These are phyloP conservation scores for Conringia planisiliqua DNA, from an alignment of 345 rosid genomes.

Conservation along the genomic window DNA sequence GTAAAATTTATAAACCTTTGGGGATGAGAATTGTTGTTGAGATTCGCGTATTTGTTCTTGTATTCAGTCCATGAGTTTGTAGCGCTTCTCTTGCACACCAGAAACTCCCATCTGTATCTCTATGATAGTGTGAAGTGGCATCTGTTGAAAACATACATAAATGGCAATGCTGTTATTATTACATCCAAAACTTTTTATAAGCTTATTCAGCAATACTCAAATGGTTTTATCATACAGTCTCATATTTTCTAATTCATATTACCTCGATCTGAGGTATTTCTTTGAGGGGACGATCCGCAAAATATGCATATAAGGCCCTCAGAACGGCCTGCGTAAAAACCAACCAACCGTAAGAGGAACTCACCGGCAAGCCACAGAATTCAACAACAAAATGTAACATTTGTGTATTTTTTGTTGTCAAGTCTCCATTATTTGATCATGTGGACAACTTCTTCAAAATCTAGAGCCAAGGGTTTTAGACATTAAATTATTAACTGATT, in stretches of 20 bases:
- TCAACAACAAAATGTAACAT: neutral
- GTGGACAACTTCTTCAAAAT: neutral
- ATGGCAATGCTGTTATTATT: neutral
- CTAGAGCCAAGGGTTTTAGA: neutral
- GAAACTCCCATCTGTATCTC: constrained; percentile 99
- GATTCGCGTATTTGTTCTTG: neutral
- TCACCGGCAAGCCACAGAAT: neutral
- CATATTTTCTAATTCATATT: constrained; percentile 5
- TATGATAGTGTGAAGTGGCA: constrained; percentile 95
- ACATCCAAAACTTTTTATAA: neutral
- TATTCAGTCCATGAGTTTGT: constrained; percentile 91
- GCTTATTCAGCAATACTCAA: neutral
- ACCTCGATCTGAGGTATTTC: constrained; percentile 99
- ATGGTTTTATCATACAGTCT: neutral
- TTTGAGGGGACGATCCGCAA: constrained; percentile 94
- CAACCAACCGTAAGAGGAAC: neutral
- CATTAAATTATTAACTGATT: neutral
- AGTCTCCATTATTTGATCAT: constrained; percentile 4
- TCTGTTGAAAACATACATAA: constrained; percentile 43
- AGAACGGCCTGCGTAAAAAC: constrained; percentile 67
- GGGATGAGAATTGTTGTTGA: neutral
- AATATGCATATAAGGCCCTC: constrained; percentile 98
- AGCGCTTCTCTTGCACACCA: constrained; percentile 97
- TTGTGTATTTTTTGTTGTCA: neutral
- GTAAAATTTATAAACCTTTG: neutral